Percentiles rank a stretch among this genome's conserved stretches.
Evolutionary conservation across 2,329 filamentous ascomycete species (phyloP).

Genomic region (Aspergillus chevalieri): DNA sequence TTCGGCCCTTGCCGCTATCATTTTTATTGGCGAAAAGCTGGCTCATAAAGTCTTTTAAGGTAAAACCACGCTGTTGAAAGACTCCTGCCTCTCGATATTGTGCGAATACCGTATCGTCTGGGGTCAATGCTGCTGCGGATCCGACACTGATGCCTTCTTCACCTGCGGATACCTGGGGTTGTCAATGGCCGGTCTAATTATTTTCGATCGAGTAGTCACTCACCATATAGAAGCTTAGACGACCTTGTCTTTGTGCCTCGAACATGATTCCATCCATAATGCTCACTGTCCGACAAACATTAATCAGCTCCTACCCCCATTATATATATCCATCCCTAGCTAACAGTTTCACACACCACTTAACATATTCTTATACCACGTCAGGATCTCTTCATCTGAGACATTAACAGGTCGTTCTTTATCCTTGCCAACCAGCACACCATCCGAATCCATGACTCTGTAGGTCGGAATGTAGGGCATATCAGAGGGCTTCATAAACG

Average conservation of each 20-base stretch:
- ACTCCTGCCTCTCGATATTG: slow-evolving; percentile 94
- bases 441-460: slow-evolving; percentile 84
- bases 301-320: slow-evolving; percentile 8
- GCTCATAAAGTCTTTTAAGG: slow-evolving; percentile 83
- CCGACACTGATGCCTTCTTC: slow-evolving; percentile 93
- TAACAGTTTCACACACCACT: slow-evolving; percentile 35
- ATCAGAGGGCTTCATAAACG: slow-evolving; percentile 68
- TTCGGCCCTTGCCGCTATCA: slow-evolving; percentile 74
- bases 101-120: slow-evolving; percentile 83
- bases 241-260: slow-evolving; percentile 91
- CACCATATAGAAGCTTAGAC: slow-evolving; percentile 95
- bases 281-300: slow-evolving; percentile 43
- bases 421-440: slow-evolving; percentile 68
- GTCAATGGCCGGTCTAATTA: neutral
- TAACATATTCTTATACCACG: slow-evolving; percentile 60
- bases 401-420: slow-evolving; percentile 59
- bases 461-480: slow-evolving; percentile 80
- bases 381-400: slow-evolving; percentile 54
- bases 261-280: slow-evolving; percentile 99
- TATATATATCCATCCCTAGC: neutral
- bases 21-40: slow-evolving; percentile 85
- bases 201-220: slow-evolving; percentile 7
- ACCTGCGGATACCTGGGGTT: slow-evolving; percentile 62
- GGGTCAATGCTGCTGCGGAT: slow-evolving; percentile 73
- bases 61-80: slow-evolving; percentile 83